Percentiles rank a stretch among this genome's conserved stretches.
Conservation (phyloP, 257 asterid species). For the Rubia yunnanensis region DNA sequence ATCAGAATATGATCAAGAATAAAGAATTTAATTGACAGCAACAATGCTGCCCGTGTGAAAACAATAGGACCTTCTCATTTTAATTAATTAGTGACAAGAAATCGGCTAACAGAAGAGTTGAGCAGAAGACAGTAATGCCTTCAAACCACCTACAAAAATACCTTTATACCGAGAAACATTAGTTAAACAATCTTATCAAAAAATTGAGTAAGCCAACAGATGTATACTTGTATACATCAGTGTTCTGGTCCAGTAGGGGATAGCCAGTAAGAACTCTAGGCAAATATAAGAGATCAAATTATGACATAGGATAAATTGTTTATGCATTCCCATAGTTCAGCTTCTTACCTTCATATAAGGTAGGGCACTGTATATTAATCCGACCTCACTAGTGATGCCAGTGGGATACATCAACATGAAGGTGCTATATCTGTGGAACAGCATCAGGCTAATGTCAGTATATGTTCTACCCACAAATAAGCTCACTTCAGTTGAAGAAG, state of each 20-base stretch:
- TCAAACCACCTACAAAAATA: too few species aligned
- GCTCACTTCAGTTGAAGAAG: neutral
- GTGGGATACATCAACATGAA: conserved; percentile 69
- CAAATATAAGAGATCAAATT: neutral
- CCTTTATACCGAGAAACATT: neutral
- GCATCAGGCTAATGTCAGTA: neutral
- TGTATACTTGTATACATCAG: neutral
- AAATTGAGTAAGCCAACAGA: neutral
- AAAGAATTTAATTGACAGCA: neutral
- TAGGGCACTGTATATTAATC: conserved; percentile 57
- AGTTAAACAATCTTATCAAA: neutral
- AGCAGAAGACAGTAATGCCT: neutral
- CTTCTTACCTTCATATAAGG: conserved; percentile 51
- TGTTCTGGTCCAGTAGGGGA: neutral
- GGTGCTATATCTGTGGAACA: conserved; percentile 61
- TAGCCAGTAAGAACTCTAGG: neutral
- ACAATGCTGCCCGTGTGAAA: neutral
- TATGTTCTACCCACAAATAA: neutral
- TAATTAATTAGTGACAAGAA: neutral
- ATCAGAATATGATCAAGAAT: neutral
- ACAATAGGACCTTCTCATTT: neutral
- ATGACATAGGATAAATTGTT: neutral
- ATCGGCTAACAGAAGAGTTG: neutral
- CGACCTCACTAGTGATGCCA: conserved; percentile 91
- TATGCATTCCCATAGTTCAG: neutral